Evolutionary conservation across 805 yeast species (phyloP).

Genomic region (Yamadazyma akitaensis): DNA sequence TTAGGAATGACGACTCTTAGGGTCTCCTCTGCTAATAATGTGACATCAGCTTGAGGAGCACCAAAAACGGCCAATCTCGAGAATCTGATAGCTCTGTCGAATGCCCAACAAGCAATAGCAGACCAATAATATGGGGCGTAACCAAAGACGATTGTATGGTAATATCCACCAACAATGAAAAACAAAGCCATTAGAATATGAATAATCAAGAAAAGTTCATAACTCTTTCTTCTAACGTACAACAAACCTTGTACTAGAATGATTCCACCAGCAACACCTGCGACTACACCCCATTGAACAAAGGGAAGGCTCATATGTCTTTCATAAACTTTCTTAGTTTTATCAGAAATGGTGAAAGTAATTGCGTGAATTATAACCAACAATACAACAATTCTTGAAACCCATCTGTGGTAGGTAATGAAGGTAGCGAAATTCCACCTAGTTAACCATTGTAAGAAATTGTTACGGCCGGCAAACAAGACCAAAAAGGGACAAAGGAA

Average conservation of each 20-base stretch:
- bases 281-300: constrained; percentile 28
- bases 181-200: constrained; percentile 34
- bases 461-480: constrained; percentile 71
- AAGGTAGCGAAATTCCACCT: constrained; percentile 54
- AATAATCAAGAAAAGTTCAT: constrained; percentile 47
- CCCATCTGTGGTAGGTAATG: constrained; percentile 56
- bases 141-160: constrained; percentile 42
- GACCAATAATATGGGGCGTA: constrained; percentile 27
- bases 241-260: constrained; percentile 49
- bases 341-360: constrained; percentile 44
- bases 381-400: constrained; percentile 44
- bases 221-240: constrained; percentile 48
- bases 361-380: constrained; percentile 44
- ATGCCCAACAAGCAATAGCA: constrained; percentile 35
- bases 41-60: constrained; percentile 28
- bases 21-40: constrained; percentile 37
- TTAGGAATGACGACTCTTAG: constrained; percentile 35
- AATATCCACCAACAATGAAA: constrained; percentile 54
- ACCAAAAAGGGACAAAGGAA: constrained; percentile 55
- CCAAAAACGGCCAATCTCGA: constrained; percentile 32
- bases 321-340: constrained; percentile 7
- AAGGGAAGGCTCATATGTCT: constrained; percentile 17
- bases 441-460: constrained; percentile 56
- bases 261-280: constrained; percentile 31
- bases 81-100: constrained; percentile 34